Percentiles rank a stretch among this genome's conserved stretches.
phyloP scores from a whole-genome alignment of 306 rosid genomes.

The Macrotyloma uniflorum region DNA sequence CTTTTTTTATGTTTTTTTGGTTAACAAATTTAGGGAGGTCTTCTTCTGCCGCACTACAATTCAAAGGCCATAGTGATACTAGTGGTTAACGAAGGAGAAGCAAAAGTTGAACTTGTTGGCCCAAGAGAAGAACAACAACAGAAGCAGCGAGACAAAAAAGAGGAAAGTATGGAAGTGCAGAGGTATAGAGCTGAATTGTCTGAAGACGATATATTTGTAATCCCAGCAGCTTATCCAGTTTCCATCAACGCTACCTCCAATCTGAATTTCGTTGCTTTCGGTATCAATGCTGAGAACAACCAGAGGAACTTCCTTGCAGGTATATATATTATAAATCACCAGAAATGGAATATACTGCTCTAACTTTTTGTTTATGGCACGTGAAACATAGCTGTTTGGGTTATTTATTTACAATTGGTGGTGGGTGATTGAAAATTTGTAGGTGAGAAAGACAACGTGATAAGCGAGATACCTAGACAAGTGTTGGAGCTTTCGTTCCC shows the following conservation, averaged over 20 bases:
- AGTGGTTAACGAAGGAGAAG: slow-evolving; percentile 27
- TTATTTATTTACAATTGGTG: background rate
- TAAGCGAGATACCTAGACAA: slow-evolving; percentile 35
- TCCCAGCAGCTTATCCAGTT: slow-evolving; percentile 52
- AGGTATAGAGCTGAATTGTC: slow-evolving; percentile 30
- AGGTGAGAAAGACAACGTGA: slow-evolving; percentile 47
- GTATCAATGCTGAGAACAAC: slow-evolving; percentile 50
- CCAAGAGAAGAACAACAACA: background rate
- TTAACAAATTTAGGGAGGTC: slow-evolving; percentile 29
- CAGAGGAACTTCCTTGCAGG: slow-evolving; percentile 57
- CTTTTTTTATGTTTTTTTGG: background rate
- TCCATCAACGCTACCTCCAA: slow-evolving; percentile 36
- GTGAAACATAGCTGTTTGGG: background rate
- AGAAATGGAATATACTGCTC: background rate
- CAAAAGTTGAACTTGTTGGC: slow-evolving; percentile 22
- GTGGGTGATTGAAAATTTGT: background rate
- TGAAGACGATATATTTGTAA: slow-evolving; percentile 26
- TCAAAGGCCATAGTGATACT: slow-evolving; percentile 16
- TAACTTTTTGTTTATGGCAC: background rate
- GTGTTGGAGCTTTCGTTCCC: slow-evolving; percentile 41
- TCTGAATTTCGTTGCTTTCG: slow-evolving; percentile 34
- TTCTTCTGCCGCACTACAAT: slow-evolving; percentile 40
- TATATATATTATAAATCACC: background rate
- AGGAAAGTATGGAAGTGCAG: background rate
- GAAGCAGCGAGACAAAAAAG: background rate